Evolutionary conservation across 345 rosid genomes (phyloP), one percentile per base, ranked within the genome.

Genomic region (Mangifera indica): DNA sequence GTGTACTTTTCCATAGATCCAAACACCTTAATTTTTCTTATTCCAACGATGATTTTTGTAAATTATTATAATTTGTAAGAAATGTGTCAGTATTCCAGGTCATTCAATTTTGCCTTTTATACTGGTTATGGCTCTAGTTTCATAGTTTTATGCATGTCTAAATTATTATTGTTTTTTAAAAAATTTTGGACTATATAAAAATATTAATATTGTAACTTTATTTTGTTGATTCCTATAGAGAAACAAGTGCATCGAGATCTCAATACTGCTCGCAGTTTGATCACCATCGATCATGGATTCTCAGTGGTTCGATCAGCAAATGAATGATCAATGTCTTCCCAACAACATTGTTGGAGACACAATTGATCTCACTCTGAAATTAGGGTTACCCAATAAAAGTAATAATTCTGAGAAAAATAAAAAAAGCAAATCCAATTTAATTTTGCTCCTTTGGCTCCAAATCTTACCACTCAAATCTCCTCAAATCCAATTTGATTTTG

Each of bases 111-210:
- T 52, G 60, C 52, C 51, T 67, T 51, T 5, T 64, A 4, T 46
- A 21, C 24, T 6, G 7, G 46, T 53, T 45, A 52, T 13, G 14
- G 14, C 25, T 17, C 34, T 48, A 51, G 26, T 52, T 52, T 66
- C 70, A 51, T 66, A 66, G 45, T 15, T 66, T 66, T 66, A 49
- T 66, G 59, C 70, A 66, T 29, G 25, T 7, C n/a, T n/a, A 14
- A 59, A 26, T 48, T 0, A 0, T 5, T 42, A 7, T 63, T 14
- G 1, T 22, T 6, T 44, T 21, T 24, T 46, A 10, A 22, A 10
- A 22, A 8, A 56, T 56, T 21, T 29, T 56, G 5, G 7, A 1
- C 2, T 56, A 3, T 20, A 4, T 10, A 22, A 7, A 11, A 1
- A 21, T 56, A 22, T 1, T 10, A 8, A 21, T 10, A 8, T 56